Base-by-base conservation (phyloP, 2,329 filamentous ascomycete species). In the Colletotrichum trifolii region DNA sequence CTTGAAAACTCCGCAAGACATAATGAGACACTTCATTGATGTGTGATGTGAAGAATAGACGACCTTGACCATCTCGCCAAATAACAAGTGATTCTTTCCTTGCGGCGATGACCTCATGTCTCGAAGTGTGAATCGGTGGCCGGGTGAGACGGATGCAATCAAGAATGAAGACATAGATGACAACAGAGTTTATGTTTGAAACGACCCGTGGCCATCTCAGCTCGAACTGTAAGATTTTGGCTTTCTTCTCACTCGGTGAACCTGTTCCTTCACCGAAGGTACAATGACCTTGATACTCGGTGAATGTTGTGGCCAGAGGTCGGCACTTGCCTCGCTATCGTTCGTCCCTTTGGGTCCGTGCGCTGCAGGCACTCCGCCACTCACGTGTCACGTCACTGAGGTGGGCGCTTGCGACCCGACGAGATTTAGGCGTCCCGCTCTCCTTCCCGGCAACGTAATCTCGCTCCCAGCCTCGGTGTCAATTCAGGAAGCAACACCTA, bases 351-450 rank as follows among this genome's bases (percentile, higher is more conserved):
- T 15, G 13, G 15, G 12, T 12, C 8, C 42, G 38, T 38, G 34
- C 13, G 12, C 17, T 5, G 25, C 25, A 25, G 10, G 6, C 10
- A 35, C 42, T 42, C 63, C 45, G 47, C 42, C 36, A 48, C 52
- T 63, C 63, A 66, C 63, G 63, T 66, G 63, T 25, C 25, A 25
- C 25, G 25, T 25, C 25, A 25, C 25, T 5, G 4, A 25, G 25
- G 25, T 25, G 25, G 25, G 25, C 25, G 25, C 25, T 63, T 66
- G 63, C 52, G 42, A 66, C 63, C 63, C 47, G 63, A 63, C 25
- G 25, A 25, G 25, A 25, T 25, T 25, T 15, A 45, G 45, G 57
- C 50, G 57, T 45, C 50, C 43, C 38, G 46, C 45, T 25, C 47
- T 60, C n/a, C 4, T 46, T 4, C n/a, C 11, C 17, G 8, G 8